Conservation (phyloP, 2,329 filamentous ascomycete genomes). For the Ophiosphaerella herpotricha region DNA sequence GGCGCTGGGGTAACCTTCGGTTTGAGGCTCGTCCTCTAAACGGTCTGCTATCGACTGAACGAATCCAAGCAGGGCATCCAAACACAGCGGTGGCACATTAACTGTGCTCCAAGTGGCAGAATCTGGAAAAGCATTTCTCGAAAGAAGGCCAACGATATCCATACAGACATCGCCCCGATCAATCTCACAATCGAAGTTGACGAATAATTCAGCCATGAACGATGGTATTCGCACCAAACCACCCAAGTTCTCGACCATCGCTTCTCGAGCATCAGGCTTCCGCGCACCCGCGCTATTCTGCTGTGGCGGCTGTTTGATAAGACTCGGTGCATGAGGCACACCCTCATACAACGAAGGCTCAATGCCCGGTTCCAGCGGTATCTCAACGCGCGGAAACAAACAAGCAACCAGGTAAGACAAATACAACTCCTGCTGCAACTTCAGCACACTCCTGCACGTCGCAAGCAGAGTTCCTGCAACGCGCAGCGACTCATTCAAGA, state of each 20-base stretch:
- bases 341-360: slow-evolving; percentile 90
- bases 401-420: slow-evolving; percentile 93
- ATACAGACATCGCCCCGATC: slow-evolving; percentile 91
- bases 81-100: slow-evolving; percentile 90
- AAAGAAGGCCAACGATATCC: slow-evolving; percentile 90
- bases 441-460: slow-evolving; percentile 87
- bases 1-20: slow-evolving; percentile 69
- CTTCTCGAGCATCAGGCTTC: slow-evolving; percentile 93
- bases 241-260: slow-evolving; percentile 96
- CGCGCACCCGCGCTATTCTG: slow-evolving; percentile 70
- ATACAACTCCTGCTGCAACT: slow-evolving; percentile 95
- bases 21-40: slow-evolving; percentile 69
- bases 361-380: slow-evolving; percentile 86
- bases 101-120: slow-evolving; percentile 99
- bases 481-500: slow-evolving; percentile 88
- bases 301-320: slow-evolving; percentile 78
- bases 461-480: slow-evolving; percentile 89
- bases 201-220: slow-evolving; percentile 92
- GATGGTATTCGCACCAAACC: slow-evolving; percentile 89
- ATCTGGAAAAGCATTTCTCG: slow-evolving; percentile 93
- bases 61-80: slow-evolving; percentile 89
- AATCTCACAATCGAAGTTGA: slow-evolving; percentile 97
- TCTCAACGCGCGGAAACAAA: slow-evolving; percentile 90
- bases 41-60: slow-evolving; percentile 91
- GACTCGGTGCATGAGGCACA: slow-evolving; percentile 86